Percentiles rank a stretch among this genome's conserved stretches.
Evolutionary conservation across 768 basidiomycete species (phyloP).

Genomic region (Kwoniella newhampshirensis): DNA sequence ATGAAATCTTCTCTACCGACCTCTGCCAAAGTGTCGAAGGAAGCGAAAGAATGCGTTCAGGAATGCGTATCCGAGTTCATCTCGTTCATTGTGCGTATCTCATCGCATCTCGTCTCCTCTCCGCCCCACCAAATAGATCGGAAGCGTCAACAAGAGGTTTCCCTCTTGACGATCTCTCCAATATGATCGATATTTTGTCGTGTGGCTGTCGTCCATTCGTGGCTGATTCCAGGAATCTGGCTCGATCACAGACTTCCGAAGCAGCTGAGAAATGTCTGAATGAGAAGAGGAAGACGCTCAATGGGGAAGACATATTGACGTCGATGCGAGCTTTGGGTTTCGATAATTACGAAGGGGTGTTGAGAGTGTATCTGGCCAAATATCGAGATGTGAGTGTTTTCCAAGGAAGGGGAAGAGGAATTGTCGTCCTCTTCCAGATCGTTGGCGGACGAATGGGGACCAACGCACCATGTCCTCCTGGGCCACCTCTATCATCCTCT

Average conservation of each 20-base stretch:
- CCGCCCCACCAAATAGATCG: too few relatives aligned
- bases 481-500: background rate
- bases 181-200: too few relatives aligned
- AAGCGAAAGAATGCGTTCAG: slow-evolving; percentile 97
- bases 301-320: slow-evolving; percentile 92
- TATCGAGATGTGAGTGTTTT: slow-evolving; percentile 71
- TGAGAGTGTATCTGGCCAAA: slow-evolving; percentile 90
- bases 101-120: background rate
- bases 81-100: slow-evolving; percentile 68
- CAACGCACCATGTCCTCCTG: too few relatives aligned
- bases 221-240: background rate
- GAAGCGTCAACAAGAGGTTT: too few relatives aligned
- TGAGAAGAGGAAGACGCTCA: slow-evolving; percentile 97
- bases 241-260: slow-evolving; percentile 66
- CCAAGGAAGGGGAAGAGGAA: too few relatives aligned
- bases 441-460: too few relatives aligned
- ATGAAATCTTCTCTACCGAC: slow-evolving; percentile 90
- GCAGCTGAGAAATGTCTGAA: slow-evolving; percentile 90
- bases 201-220: background rate
- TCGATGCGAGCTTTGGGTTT: slow-evolving; percentile 93
- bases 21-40: slow-evolving; percentile 93
- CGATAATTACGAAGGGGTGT: slow-evolving; percentile 87
- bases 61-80: slow-evolving; percentile 99
- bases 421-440: too few relatives aligned
- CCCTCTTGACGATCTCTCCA: too few relatives aligned